phyloP scores from a whole-genome alignment of 2,329 filamentous ascomycete species.

The Coniochaeta sp. region DNA sequence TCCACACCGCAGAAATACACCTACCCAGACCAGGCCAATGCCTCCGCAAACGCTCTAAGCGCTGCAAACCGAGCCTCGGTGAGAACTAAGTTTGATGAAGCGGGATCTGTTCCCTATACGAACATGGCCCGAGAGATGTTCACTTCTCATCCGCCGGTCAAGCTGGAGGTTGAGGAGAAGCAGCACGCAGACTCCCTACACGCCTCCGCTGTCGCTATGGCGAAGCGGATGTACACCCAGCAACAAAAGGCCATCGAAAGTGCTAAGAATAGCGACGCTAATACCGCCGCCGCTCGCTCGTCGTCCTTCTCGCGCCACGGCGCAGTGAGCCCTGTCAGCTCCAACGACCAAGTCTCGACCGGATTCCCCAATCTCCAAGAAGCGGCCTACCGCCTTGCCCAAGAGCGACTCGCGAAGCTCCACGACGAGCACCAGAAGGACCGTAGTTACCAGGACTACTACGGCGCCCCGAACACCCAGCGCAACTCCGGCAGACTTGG shows the following conservation, averaged over 20 bases:
- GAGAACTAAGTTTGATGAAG: constrained; percentile 37
- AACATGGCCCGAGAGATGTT: constrained; percentile 70
- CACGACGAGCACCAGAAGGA: constrained; percentile 60
- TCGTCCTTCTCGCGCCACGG: constrained; percentile 12
- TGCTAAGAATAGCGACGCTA: constrained; percentile 25
- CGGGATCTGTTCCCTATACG: constrained; percentile 59
- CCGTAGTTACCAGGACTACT: constrained; percentile 67
- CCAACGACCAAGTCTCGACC: constrained; percentile 26
- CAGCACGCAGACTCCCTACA: constrained; percentile 64
- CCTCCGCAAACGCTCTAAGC: constrained; percentile 60
- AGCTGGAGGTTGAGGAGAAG: constrained; percentile 65
- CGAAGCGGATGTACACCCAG: constrained; percentile 72
- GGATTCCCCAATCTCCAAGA: constrained; percentile 67
- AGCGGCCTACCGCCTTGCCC: constrained; percentile 76
- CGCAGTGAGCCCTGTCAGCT: constrained; percentile 16
- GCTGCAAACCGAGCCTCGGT: constrained; percentile 56
- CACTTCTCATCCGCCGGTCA: constrained; percentile 65
- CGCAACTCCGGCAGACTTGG: constrained; percentile 33
- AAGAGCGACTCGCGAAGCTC: constrained; percentile 74
- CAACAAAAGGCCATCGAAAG: constrained; percentile 56
- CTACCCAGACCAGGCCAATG: constrained; percentile 51
- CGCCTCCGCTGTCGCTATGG: constrained; percentile 83
- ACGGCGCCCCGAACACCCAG: constrained; percentile 44
- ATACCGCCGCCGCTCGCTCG: constrained; percentile 17
- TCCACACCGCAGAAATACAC: constrained; percentile 49